Evolutionary conservation across 2,329 filamentous ascomycete species (phyloP).

Genomic region (Aspergillus tubingensis): DNA sequence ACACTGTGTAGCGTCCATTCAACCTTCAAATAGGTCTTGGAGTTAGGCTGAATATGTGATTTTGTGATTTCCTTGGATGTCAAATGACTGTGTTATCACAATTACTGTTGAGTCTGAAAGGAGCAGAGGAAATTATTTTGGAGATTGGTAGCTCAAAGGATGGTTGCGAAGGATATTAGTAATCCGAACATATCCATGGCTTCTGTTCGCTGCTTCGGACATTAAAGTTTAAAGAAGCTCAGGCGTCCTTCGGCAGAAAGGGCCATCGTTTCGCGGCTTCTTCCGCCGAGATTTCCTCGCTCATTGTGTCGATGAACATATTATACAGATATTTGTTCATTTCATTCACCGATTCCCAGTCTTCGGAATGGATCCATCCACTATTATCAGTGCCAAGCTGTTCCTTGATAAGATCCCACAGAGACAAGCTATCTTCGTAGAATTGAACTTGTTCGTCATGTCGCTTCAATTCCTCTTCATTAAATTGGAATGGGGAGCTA

Average conservation of each 20-base stretch:
- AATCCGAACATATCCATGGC: too few relatives aligned
- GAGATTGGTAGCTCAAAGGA: too few relatives aligned
- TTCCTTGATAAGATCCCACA: slow-evolving; percentile 24
- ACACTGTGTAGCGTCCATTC: too few relatives aligned
- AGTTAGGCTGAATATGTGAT: too few relatives aligned
- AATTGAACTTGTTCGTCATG: slow-evolving; percentile 19
- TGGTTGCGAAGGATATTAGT: too few relatives aligned
- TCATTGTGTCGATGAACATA: slow-evolving; percentile 25
- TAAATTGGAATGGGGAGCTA: slow-evolving; percentile 20
- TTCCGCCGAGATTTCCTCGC: slow-evolving; percentile 21
- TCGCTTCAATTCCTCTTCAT: slow-evolving; percentile 15
- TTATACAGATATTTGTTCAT: slow-evolving; percentile 23
- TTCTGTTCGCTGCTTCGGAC: too few relatives aligned
- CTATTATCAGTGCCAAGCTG: slow-evolving; percentile 26
- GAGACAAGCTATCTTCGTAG: slow-evolving; percentile 25
- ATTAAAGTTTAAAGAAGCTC: background rate
- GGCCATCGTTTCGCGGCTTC: slow-evolving; percentile 25
- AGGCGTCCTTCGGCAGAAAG: slow-evolving; percentile 19
- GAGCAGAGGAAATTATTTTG: too few relatives aligned
- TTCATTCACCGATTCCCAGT: slow-evolving; percentile 22
- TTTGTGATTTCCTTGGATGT: too few relatives aligned
- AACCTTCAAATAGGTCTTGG: too few relatives aligned
- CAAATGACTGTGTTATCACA: too few relatives aligned
- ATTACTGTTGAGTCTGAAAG: too few relatives aligned
- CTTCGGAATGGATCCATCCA: slow-evolving; percentile 23